Conservation (phyloP, 2,329 filamentous ascomycete species). For the Apiospora marii region DNA sequence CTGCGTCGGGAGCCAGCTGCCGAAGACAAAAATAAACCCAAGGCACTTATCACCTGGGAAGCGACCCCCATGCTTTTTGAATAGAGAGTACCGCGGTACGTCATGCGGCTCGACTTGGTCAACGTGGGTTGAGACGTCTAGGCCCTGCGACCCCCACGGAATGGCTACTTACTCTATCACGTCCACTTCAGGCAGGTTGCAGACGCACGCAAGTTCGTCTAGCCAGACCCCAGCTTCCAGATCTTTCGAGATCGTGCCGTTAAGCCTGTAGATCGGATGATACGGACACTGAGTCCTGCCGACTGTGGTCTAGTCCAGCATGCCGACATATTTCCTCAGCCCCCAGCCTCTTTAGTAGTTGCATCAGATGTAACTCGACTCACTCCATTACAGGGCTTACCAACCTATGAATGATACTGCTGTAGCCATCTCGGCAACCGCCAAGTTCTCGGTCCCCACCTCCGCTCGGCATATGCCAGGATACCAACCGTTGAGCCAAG, state of each 20-base stretch:
- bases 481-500: background rate
- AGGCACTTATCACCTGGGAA: too few species aligned
- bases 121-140: background rate
- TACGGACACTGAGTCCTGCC: background rate
- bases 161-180: conserved; percentile 32
- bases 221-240: conserved; percentile 26
- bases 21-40: background rate
- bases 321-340: background rate
- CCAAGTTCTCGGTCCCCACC: background rate
- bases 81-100: background rate
- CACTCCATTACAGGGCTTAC: background rate
- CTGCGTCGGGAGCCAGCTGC: background rate
- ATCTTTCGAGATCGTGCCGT: conserved; percentile 29
- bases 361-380: background rate
- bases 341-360: background rate
- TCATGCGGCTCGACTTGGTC: conserved; percentile 8
- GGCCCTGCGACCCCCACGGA: conserved; percentile 32
- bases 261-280: conserved; percentile 9
- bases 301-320: background rate
- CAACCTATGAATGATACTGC: background rate
- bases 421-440: background rate
- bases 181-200: conserved; percentile 42
- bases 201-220: conserved; percentile 34
- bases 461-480: background rate
- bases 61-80: background rate